These are phyloP conservation scores for Fistulinella prunicolor DNA, from an alignment of 768 basidiomycete species.

Conservation along the genomic window DNA sequence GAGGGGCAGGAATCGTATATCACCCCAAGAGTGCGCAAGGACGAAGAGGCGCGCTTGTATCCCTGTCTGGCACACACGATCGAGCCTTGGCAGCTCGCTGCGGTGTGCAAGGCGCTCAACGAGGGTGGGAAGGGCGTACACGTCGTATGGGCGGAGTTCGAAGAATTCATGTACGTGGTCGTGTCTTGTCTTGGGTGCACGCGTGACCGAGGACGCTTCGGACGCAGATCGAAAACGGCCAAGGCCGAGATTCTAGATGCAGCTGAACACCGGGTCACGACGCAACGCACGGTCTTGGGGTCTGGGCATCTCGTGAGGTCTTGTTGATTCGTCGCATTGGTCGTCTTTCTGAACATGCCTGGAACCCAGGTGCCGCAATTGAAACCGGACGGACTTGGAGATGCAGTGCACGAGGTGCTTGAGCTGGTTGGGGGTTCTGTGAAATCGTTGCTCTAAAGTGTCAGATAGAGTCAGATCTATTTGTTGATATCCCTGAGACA, in stretches of 20 bases:
- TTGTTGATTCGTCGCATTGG: not conserved
- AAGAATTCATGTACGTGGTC: conserved; percentile 29
- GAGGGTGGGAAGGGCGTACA: conserved; percentile 18
- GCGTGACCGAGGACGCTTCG: too few species aligned
- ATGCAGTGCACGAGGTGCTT: conserved; percentile 26
- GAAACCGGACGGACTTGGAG: conserved; percentile 28
- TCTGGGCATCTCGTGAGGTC: conserved; percentile 32
- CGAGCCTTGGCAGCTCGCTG: conserved; percentile 21
- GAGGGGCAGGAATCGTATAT: conserved; percentile 13
- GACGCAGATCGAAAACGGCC: conserved; percentile 22
- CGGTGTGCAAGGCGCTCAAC: conserved; percentile 14
- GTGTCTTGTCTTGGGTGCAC: not conserved
- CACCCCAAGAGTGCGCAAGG: conserved; percentile 25
- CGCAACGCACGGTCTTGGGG: conserved; percentile 22
- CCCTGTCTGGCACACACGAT: conserved; percentile 25
- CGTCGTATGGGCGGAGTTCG: conserved; percentile 29
- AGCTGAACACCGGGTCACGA: conserved; percentile 16
- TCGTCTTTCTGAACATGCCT: not conserved
- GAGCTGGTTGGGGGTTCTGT: conserved; percentile 4
- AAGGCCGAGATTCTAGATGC: conserved; percentile 30
- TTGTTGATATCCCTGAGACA: too few species aligned
- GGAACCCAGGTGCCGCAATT: conserved; percentile 26
- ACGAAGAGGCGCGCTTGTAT: conserved; percentile 30
- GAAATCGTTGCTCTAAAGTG: conserved; percentile 15
- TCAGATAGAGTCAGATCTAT: not conserved